Evolutionary conservation across 768 basidiomycete genomes (phyloP), one percentile per base, ranked within the genome.

Genomic region (Gymnopilus junonius): DNA sequence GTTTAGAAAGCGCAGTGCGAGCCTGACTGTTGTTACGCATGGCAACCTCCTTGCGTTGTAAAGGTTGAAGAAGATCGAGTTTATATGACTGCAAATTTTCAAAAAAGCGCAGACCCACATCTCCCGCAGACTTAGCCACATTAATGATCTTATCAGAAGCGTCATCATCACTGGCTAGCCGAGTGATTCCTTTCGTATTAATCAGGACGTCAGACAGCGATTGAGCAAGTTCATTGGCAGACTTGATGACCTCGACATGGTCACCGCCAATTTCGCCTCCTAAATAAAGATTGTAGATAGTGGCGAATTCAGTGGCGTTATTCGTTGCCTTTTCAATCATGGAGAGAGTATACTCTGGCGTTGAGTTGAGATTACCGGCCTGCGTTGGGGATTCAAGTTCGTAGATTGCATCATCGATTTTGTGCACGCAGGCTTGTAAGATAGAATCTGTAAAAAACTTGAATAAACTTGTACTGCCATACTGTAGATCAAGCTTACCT

Each of bases 241-340:
- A 88, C 77, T 97, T 97, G 82, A 99, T 99, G 59, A 99, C 97
- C 55, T 97, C 94, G 65, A 99, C 97, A 72, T 98, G 88, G 57
- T 97, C 94, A 8, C 96, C 97, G 32, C 97, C 97, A 45, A 81
- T 80, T 66, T 97, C 94, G 23, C 90, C 90, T 63, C 88, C 85
- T 21, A 99, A 85, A 76, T 93, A 94, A 10, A 97, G 86, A 73
- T 95, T 94, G 81, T 94, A 99, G 61, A 95, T 83, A 17, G 92
- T 93, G 10, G 97, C 97, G 71, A 99, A 99, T 71, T 99, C 97
- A 50, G 89, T 98, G 15, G 96, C 94, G 69, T 92, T 97, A 74
- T 93, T 96, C 73, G 91, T 80, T 1, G 95, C 91, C 79, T 98
- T 98, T 76, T 99, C 97, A 71, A 99, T 94, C 91, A 99, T 96